These are phyloP conservation scores for Penicillium sp. DNA, from an alignment of 2,329 filamentous ascomycete species.

Conservation along the genomic window DNA sequence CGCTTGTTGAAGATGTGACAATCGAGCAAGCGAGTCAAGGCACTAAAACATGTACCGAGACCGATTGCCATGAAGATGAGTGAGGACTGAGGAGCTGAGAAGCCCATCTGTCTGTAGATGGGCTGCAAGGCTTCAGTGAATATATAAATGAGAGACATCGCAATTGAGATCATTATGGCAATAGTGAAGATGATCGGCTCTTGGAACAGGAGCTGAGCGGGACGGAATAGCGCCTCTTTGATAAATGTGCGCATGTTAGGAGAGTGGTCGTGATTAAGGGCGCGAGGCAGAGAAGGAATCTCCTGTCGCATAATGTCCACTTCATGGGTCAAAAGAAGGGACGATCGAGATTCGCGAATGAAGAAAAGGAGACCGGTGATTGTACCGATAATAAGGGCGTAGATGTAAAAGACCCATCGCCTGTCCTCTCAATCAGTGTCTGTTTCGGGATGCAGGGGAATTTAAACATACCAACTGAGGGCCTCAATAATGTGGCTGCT, in stretches of 20 bases:
- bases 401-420: constrained; percentile 52
- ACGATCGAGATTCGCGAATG: constrained; percentile 52
- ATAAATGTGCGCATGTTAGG: constrained; percentile 44
- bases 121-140: constrained; percentile 51
- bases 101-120: constrained; percentile 45
- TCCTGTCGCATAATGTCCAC: constrained; percentile 35
- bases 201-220: constrained; percentile 48
- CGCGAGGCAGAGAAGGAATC: constrained; percentile 18
- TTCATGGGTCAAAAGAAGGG: constrained; percentile 44
- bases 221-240: constrained; percentile 46
- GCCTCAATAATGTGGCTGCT: constrained; percentile 46
- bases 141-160: constrained; percentile 54
- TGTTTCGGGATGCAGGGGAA: not conserved
- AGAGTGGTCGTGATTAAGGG: constrained; percentile 45
- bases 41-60: constrained; percentile 46
- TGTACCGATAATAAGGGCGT: constrained; percentile 43
- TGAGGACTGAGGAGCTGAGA: constrained; percentile 39
- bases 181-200: constrained; percentile 54
- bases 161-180: constrained; percentile 48
- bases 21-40: constrained; percentile 51
- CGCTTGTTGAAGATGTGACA: constrained; percentile 33
- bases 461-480: constrained; percentile 41
- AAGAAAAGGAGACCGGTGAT: constrained; percentile 40
- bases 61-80: constrained; percentile 48
- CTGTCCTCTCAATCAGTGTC: constrained; percentile 25